Conservation (phyloP, 2,329 filamentous ascomycete genomes). For the Penicillium sp. region DNA sequence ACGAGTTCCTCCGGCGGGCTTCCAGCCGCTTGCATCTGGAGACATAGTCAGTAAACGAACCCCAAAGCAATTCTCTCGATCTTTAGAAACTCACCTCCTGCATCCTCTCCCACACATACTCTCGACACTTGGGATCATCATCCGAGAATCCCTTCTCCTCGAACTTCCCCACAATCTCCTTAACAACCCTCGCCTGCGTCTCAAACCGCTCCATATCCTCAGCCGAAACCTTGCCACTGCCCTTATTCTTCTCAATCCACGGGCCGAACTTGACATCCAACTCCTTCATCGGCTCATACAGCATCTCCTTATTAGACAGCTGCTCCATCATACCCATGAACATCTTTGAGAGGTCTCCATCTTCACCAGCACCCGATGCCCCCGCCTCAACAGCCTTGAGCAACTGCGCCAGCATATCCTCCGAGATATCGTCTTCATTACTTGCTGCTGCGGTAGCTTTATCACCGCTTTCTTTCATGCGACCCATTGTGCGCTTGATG, state of each 20-base stretch:
- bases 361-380: constrained; percentile 57
- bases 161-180: constrained; percentile 85
- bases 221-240: constrained; percentile 54
- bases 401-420: constrained; percentile 89
- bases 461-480: constrained; percentile 86
- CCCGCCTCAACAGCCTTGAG: constrained; percentile 80
- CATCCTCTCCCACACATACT: constrained; percentile 97
- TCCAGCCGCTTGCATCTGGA: constrained; percentile 92
- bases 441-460: constrained; percentile 75
- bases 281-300: constrained; percentile 99
- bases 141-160: constrained; percentile 80
- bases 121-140: constrained; percentile 74
- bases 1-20: constrained; percentile 88
- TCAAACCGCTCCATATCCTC: constrained; percentile 79
- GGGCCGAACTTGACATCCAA: constrained; percentile 85
- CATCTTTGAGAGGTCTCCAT: constrained; percentile 92
- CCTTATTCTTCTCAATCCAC: constrained; percentile 80
- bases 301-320: constrained; percentile 94
- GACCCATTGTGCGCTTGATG: constrained; percentile 90
- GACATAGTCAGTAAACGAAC: constrained; percentile 14
- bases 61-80: background rate
- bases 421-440: constrained; percentile 60
- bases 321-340: constrained; percentile 99
- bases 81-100: constrained; percentile 70
- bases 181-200: constrained; percentile 75